A percentile compares a stretch with the other conserved stretches of the same genome.
These are phyloP conservation scores for Fusarium miscanthi DNA, from an alignment of 2,329 filamentous ascomycete genomes.

Conservation along the genomic window DNA sequence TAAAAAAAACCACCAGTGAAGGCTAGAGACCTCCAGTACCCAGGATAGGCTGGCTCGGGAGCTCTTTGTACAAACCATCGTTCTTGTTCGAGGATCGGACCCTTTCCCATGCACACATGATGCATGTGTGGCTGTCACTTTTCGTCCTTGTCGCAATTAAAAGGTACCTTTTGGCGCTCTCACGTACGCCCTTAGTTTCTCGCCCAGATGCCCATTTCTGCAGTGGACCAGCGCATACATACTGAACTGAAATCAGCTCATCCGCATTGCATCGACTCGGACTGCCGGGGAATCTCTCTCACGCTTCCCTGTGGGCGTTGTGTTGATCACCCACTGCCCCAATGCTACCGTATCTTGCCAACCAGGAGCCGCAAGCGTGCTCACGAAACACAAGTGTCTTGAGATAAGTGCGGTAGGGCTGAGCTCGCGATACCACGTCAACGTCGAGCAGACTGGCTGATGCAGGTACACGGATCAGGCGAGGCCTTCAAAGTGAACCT, in stretches of 20 bases:
- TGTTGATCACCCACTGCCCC: constrained; percentile 31
- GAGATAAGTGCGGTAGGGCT: constrained; percentile 33
- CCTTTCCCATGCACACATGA: constrained; percentile 38
- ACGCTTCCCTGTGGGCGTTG: constrained; percentile 22
- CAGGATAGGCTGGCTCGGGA: constrained; percentile 24
- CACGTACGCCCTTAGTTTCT: constrained; percentile 30
- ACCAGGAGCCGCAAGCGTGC: constrained; percentile 32
- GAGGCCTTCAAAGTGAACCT: constrained; percentile 6
- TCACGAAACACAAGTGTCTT: constrained; percentile 29
- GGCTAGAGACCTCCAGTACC: background rate
- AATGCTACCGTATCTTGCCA: constrained; percentile 33
- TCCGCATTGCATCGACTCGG: background rate
- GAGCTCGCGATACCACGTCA: constrained; percentile 36
- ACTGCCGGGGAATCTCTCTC: constrained; percentile 18
- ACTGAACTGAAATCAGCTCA: constrained; percentile 15
- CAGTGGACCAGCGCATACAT: constrained; percentile 7
- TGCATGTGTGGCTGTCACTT: constrained; percentile 37
- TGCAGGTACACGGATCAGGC: constrained; percentile 22
- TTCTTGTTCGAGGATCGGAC: constrained; percentile 28
- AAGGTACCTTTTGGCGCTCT: constrained; percentile 21
- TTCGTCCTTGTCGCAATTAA: constrained; percentile 30
- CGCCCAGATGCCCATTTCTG: constrained; percentile 26
- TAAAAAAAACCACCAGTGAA: constrained; percentile 24
- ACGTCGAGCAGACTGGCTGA: constrained; percentile 20
- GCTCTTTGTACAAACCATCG: constrained; percentile 29